Evolutionary conservation across 768 basidiomycete genomes (phyloP), one percentile per base, ranked within the genome.

Genomic region (Phanerochaete sordida): DNA sequence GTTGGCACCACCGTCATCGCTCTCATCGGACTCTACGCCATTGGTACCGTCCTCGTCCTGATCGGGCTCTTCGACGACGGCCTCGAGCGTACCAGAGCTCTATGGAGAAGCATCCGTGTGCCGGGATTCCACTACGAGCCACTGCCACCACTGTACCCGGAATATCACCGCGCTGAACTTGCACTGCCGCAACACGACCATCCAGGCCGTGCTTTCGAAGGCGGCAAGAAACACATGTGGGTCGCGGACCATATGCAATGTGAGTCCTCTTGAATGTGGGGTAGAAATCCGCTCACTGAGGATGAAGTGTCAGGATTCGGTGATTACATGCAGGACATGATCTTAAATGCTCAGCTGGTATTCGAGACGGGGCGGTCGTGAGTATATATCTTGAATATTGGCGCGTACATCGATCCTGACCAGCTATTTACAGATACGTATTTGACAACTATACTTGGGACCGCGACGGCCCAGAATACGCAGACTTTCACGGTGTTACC

Each of bases 361-460:
- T 75, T 79, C 50, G 66, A 72, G 1, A 68, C 82, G 0, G 76
- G 77, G 28, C 70, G 84, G 62, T 73, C 81, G 81, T 86, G 69
- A 57, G 84, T 75, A n/a, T 8, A 15, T 15, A 9, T 8, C 12
- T 50, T 30, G 39, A 26, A 30, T 56, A 33, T 35, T 13, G 5
- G 11, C 21, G 9, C 39, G 11, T 19, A n/a, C 23, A 30, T 35
- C 24, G 15, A 59, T 50, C 28, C 19, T 37, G n/a, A n/a, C 35
- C 37, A n/a, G 23, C 1, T 11, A 1, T n/a, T 19, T 30, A 12
- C 49, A 79, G 79, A 8, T 75, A 73, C 31, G 85, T 85, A 9
- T 84, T 83, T 64, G 76, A 84, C 57, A 81, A 86, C 55, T 85
- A 82, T 62, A 82, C 83, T 0, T 86, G 84, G 85, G 69, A 76